Evolutionary conservation across 2,329 filamentous ascomycete species (phyloP).

Genomic region (Neospermospora avenae): DNA sequence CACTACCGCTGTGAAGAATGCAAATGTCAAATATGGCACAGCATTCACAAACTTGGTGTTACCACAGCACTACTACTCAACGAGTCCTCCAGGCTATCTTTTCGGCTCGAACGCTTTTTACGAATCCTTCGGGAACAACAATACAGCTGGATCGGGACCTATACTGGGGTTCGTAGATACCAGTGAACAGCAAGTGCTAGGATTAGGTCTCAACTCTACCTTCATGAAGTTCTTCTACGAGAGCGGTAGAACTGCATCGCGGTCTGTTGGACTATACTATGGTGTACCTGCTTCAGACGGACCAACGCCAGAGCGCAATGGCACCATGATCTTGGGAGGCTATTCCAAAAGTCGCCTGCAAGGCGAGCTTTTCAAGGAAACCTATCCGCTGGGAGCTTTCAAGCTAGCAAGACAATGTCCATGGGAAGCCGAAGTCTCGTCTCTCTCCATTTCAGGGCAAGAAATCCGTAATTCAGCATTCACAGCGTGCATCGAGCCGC

Average conservation of each 20-base stretch:
- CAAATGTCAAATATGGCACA: not conserved
- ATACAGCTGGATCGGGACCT: not conserved
- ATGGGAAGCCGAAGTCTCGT: conserved; percentile 10
- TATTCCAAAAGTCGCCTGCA: conserved; percentile 7
- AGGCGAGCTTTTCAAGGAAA: conserved; percentile 4
- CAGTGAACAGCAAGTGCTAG: conserved; percentile 8
- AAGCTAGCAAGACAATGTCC: conserved; percentile 8
- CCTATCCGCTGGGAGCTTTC: conserved; percentile 8
- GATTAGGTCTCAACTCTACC: conserved; percentile 13
- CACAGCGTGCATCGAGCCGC: conserved; percentile 14
- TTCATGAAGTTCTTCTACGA: conserved; percentile 6
- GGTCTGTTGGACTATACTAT: conserved; percentile 11
- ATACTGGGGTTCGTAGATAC: conserved; percentile 1
- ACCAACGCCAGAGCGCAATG: conserved; percentile 4
- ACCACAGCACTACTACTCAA: conserved; percentile 4
- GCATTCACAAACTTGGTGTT: not conserved
- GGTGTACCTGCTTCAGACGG: conserved; percentile 5
- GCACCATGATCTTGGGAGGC: conserved; percentile 9
- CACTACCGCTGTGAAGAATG: not conserved
- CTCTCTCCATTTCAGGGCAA: not conserved
- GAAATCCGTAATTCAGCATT: not conserved
- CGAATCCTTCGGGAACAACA: not conserved
- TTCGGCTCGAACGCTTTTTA: not conserved
- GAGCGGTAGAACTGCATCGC: conserved; percentile 2
- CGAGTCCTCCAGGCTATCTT: not conserved